A percentile compares a stretch with the other conserved stretches of the same genome.
phyloP scores from a whole-genome alignment of 106 monocot species.

The Chionographis japonica region DNA sequence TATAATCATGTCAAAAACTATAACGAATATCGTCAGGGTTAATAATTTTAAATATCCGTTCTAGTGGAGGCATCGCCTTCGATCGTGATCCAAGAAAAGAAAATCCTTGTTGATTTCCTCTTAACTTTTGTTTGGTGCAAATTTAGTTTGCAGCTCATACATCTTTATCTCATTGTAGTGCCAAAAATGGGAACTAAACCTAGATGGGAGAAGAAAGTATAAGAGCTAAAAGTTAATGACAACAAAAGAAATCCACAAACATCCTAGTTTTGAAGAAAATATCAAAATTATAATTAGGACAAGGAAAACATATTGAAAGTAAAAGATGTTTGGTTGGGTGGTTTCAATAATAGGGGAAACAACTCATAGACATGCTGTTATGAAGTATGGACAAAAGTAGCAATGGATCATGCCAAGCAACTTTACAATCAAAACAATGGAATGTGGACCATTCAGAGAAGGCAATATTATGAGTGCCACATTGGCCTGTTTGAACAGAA shows the following conservation, averaged over 20 bases:
- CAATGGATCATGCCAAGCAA: not conserved
- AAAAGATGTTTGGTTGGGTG: not conserved
- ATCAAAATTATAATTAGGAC: not conserved
- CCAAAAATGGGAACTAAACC: not conserved
- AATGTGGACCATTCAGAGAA: too few relatives aligned
- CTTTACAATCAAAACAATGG: too few relatives aligned
- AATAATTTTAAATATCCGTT: slow-evolving; percentile 1
- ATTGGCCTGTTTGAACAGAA: too few relatives aligned
- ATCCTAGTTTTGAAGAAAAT: too few relatives aligned
- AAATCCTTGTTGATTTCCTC: slow-evolving; percentile 11
- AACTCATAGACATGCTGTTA: not conserved
- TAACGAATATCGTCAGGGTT: not conserved
- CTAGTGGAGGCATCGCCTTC: slow-evolving; percentile 18
- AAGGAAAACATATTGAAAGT: slow-evolving; percentile 2
- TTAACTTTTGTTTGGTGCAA: slow-evolving; percentile 3
- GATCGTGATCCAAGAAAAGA: slow-evolving; percentile 15
- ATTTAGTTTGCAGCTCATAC: slow-evolving; percentile 18
- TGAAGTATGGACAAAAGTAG: not conserved
- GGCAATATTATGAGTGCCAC: too few relatives aligned
- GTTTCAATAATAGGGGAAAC: not conserved
- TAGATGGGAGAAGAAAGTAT: not conserved
- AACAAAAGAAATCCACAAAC: not conserved
- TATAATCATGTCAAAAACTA: not conserved
- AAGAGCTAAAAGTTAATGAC: not conserved
- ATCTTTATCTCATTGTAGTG: slow-evolving; percentile 19